Evolutionary conservation across 148 eudicot genomes (phyloP), one percentile per base, ranked within the genome.

Genomic region (Rhododendron henanense): DNA sequence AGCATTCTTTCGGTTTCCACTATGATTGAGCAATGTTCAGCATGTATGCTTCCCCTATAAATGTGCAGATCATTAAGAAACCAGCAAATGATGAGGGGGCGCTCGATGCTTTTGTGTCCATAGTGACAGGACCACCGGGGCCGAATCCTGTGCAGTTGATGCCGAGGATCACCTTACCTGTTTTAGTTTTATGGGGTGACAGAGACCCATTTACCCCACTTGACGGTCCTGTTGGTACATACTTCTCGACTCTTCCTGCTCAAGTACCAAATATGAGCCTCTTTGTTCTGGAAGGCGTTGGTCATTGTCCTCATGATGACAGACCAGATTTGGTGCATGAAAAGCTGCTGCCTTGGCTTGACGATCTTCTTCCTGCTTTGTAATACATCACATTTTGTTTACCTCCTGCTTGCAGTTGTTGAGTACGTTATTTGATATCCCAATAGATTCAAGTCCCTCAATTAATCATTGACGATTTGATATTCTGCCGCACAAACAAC

Each of bases 261-360:
- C 84, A 85, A 35, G 33, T 83, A 65, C 92, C 94, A 23, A 92
- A 94, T 77, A 81, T 95, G 50, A 87, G 88, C 13, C 91, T 95
- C 31, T 90, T 55, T 85, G 87, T 96, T 81, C 87, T 96, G 85
- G 88, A 90, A 88, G 97, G 96, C n/a, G 97, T 95, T 14, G 99
- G 99, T 44, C 99, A 96, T 83, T 96, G 99, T 73, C 99, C 97
- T 13, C 99, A 95, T 85, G 98, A 96, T 87, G 99, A 96, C 76
- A 90, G 94, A 89, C 97, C 99, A 48, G 94, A 87, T 61, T 88
- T 95, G 83, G 98, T 95, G 65, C 98, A 96, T 83, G 94, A 87
- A 21, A 94, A 95, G 87, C 87, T 96, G 85, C 93, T 95, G 75
- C 98, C 98, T 19, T 95, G 99, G 99, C 91, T 96, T 31, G 88